A percentile compares a stretch with the other conserved stretches of the same genome.
phyloP scores from a whole-genome alignment of 2,329 filamentous ascomycete genomes.

The Nemania bipapillata region DNA sequence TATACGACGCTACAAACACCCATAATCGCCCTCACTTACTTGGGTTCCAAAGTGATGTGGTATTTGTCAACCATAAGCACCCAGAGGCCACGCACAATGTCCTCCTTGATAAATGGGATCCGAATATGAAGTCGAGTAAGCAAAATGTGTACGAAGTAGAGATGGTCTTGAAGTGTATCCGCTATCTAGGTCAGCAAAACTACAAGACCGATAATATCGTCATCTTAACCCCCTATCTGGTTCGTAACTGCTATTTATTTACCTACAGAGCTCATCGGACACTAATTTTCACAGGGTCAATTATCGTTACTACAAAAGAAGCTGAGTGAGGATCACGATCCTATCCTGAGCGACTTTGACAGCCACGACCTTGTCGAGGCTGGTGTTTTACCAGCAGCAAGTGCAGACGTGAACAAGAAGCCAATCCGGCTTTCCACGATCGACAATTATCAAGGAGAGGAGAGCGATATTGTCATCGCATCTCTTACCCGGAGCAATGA shows the following conservation, averaged over 20 bases:
- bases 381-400: conserved; percentile 22
- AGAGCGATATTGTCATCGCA: conserved; percentile 76
- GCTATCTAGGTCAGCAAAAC: conserved; percentile 76
- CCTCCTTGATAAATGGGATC: conserved; percentile 50
- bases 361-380: conserved; percentile 65
- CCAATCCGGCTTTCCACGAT: conserved; percentile 71
- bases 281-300: conserved; percentile 60
- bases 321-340: conserved; percentile 68
- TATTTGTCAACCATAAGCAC: conserved; percentile 73
- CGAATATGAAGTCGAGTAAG: conserved; percentile 65
- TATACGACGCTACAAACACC: conserved; percentile 66
- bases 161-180: conserved; percentile 70
- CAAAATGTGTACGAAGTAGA: conserved; percentile 72
- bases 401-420: conserved; percentile 22
- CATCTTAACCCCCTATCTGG: conserved; percentile 75
- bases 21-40: conserved; percentile 57
- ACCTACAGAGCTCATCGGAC: neutral
- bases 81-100: conserved; percentile 57
- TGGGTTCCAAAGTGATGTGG: conserved; percentile 69
- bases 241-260: conserved; percentile 5
- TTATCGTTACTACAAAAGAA: conserved; percentile 66
- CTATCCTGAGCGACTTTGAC: conserved; percentile 75
- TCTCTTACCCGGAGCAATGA: conserved; percentile 75
- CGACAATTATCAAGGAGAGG: conserved; percentile 85
- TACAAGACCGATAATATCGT: conserved; percentile 74